Evolutionary conservation across 164 flowering plant genomes (phyloP).

Genomic region (Hamamelis virginiana): DNA sequence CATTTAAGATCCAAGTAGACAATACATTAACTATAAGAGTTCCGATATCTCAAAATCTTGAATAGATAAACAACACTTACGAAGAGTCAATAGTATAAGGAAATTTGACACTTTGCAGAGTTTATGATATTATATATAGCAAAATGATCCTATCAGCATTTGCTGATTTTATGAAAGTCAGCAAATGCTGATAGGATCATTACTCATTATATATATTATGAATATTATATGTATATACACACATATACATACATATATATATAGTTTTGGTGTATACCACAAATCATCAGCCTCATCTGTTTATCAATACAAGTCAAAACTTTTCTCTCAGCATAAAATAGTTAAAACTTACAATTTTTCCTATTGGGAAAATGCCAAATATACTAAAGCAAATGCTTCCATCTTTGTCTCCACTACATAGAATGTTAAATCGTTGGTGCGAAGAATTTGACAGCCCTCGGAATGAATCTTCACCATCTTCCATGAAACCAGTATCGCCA

Average conservation of each 20-base stretch:
- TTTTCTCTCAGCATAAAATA: neutral
- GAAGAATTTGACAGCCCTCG: conserved; percentile 70
- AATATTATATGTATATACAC: too few species aligned
- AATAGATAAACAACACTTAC: neutral
- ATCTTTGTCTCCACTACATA: conserved; percentile 88
- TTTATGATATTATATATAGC: too few species aligned
- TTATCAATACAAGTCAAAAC: neutral
- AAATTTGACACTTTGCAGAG: too few species aligned
- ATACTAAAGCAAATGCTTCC: conserved; percentile 87
- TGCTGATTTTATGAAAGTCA: too few species aligned
- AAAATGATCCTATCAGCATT: too few species aligned
- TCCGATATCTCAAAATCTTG: neutral
- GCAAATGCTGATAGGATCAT: too few species aligned
- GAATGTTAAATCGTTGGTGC: conserved; percentile 70
- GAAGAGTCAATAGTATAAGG: neutral
- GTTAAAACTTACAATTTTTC: conserved; percentile 76
- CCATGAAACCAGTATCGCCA: conserved; percentile 77
- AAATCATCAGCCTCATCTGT: too few species aligned
- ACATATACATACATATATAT: neutral
- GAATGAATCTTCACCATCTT: conserved; percentile 71
- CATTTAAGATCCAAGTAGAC: neutral
- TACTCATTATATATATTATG: too few species aligned
- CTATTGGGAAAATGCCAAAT: conserved; percentile 92
- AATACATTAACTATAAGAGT: neutral
- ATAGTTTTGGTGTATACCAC: neutral